Conservation (phyloP, 331 rosid genomes). For the Malus hybrid region DNA sequence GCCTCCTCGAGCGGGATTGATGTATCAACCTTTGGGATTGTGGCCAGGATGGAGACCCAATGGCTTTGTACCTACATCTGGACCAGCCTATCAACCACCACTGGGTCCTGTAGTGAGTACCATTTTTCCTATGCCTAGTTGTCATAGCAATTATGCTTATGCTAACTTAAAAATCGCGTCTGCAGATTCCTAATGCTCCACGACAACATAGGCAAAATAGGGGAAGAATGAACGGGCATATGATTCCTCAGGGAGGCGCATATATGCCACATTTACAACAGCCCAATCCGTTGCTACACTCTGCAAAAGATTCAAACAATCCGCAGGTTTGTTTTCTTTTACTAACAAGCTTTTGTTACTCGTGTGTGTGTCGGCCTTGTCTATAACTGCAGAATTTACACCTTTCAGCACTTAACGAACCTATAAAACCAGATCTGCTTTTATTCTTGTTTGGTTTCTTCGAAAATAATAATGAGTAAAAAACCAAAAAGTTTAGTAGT, state of each 20-base stretch:
- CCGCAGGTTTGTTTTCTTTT: slow-evolving; percentile 46
- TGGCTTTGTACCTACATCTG: slow-evolving; percentile 44
- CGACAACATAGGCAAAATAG: slow-evolving; percentile 67
- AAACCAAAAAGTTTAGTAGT: neutral
- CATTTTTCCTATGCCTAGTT: slow-evolving; percentile 7
- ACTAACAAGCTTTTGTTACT: neutral
- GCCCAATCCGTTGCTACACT: slow-evolving; percentile 18
- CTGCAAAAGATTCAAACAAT: slow-evolving; percentile 46
- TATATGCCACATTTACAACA: slow-evolving; percentile 37
- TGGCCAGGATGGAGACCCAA: slow-evolving; percentile 68
- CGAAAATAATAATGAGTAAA: neutral
- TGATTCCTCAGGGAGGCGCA: slow-evolving; percentile 40
- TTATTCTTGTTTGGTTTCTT: neutral
- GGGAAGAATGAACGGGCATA: slow-evolving; percentile 57
- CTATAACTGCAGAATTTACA: neutral
- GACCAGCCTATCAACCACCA: slow-evolving; percentile 57
- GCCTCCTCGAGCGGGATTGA: slow-evolving; percentile 49
- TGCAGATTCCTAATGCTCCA: slow-evolving; percentile 50
- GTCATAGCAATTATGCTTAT: neutral
- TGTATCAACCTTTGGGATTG: slow-evolving; percentile 57
- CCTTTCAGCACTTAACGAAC: neutral
- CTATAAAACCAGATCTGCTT: neutral
- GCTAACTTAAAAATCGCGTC: slow-evolving; percentile 1
- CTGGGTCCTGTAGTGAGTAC: slow-evolving; percentile 53
- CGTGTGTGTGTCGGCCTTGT: neutral